Evolutionary conservation across 805 yeast species (phyloP), one percentile per base, ranked within the genome.

Genomic region (Lipomyces spencermartinsiae): DNA sequence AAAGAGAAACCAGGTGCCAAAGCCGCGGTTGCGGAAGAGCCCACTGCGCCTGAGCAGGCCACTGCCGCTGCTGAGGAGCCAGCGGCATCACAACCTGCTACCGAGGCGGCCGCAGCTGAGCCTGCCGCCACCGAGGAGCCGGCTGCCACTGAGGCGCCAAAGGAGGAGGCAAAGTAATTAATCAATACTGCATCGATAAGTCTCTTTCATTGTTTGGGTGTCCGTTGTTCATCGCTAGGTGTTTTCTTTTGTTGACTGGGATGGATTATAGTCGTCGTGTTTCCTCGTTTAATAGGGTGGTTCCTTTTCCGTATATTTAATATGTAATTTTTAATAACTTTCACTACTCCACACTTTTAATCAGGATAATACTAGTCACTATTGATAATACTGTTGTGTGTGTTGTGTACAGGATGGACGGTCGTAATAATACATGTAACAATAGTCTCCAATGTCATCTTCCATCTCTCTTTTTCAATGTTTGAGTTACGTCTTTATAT

Each of bases 91-190:
- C 64, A 46, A 55, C 43, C 67, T n/a, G 65, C 62, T 10, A 43
- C 69, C 33, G 66, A 64, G 62, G 63, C 37, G 14, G 65, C 54
- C 31, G 61, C 61, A 12, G 62, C 51, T 39, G 63, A 37, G 37
- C 43, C 31, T 19, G 54, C 61, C 16, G 53, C 55, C 29, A 16
- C 63, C 7, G 58, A 58, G n/a, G 63, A 61, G 59, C 34, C 33
- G 49, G 64, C 54, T 29, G 16, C 64, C 31, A 33, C 29, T 19
- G 59, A 61, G 59, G 34, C 59, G 34, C 56, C 56, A 53, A 31
- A 1, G 33, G 56, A 53, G 56, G 56, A 53, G 56, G 56, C 56
- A 25, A 53, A 53, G 56, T 53, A 53, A 53, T 16, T 43, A 43
- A 43, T 43, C 49, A 43, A 43, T 43, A 43, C 10, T 43, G 22